A percentile compares a stretch with the other conserved stretches of the same genome.
Evolutionary conservation across 257 asterid species (phyloP).

Genomic region (Thymus quinquecostatus): DNA sequence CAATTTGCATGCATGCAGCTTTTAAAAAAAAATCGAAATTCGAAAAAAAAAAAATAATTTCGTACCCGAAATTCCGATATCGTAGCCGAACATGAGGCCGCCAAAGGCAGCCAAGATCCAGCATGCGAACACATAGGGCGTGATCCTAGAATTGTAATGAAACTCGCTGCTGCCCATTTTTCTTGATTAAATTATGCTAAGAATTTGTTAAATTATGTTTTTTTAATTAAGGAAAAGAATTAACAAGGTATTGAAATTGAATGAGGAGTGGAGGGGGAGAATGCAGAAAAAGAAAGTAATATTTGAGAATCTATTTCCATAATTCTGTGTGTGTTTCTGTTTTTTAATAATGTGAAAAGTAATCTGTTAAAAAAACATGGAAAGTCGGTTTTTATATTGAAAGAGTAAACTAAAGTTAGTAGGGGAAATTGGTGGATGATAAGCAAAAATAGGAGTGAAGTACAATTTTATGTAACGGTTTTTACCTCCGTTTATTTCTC

Average conservation of each 20-base stretch:
- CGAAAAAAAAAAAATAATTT: not conserved
- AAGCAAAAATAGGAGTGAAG: slow-evolving; percentile 10
- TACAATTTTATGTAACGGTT: not conserved
- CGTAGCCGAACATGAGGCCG: slow-evolving; percentile 63
- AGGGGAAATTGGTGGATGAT: slow-evolving; percentile 22
- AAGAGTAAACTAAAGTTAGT: not conserved
- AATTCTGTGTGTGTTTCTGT: not conserved
- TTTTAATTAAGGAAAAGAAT: not conserved
- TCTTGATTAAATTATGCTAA: not conserved
- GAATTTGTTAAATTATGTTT: too few species aligned
- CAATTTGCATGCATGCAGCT: not conserved
- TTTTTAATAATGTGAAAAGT: not conserved
- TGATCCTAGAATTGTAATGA: slow-evolving; percentile 37
- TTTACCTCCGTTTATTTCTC: slow-evolving; percentile 9
- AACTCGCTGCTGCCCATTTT: slow-evolving; percentile 10
- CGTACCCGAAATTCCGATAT: slow-evolving; percentile 57
- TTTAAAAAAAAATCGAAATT: not conserved
- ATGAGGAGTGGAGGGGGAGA: not conserved
- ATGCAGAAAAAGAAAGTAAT: not conserved
- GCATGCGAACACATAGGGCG: slow-evolving; percentile 46
- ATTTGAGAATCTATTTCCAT: slow-evolving; percentile 8
- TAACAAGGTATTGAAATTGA: not conserved
- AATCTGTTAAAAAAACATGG: not conserved
- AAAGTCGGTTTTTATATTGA: not conserved
- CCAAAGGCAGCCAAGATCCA: slow-evolving; percentile 65